Evolutionary conservation across 805 yeast genomes (phyloP).

Genomic region (Myxozyma lipomycoides): DNA sequence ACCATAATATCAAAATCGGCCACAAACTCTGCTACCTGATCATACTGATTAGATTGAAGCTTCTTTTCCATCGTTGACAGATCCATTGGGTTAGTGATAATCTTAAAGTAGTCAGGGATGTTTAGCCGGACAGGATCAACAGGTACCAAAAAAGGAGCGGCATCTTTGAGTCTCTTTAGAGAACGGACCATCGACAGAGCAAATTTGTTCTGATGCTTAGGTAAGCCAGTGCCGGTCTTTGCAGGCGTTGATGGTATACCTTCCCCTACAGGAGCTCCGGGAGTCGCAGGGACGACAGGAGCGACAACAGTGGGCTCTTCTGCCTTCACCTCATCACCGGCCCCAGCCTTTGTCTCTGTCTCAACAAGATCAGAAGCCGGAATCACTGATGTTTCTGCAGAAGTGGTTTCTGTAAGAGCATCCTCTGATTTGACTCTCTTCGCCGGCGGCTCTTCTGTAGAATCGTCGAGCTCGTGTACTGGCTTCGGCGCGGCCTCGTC

Average conservation of each 20-base stretch:
- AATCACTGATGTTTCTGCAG: not conserved
- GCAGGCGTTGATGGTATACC: not conserved
- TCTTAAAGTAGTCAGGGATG: constrained; percentile 85
- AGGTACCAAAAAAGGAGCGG: constrained; percentile 82
- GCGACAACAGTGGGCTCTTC: constrained; percentile 4
- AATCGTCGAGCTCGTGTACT: constrained; percentile 8
- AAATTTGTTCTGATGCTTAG: constrained; percentile 74
- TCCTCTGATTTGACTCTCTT: constrained; percentile 19
- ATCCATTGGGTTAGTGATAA: constrained; percentile 87
- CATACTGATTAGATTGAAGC: constrained; percentile 65
- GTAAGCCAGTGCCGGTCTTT: constrained; percentile 25
- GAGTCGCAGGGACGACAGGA: constrained; percentile 2
- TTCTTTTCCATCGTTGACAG: constrained; percentile 84
- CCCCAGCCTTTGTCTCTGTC: constrained; percentile 1
- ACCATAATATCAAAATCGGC: constrained; percentile 75
- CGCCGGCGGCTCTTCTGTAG: constrained; percentile 20
- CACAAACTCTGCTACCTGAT: constrained; percentile 59
- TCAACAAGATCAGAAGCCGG: not conserved
- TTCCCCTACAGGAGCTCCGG: constrained; percentile 4
- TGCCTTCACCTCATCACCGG: not conserved
- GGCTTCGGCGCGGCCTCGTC: constrained; percentile 1
- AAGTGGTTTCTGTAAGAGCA: not conserved
- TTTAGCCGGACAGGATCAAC: constrained; percentile 86
- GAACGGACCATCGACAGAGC: constrained; percentile 77
- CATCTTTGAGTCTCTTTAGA: constrained; percentile 85